Evolutionary conservation across 495 filamentous ascomycete species (phyloP).

Genomic region (Neurospora sp.): DNA sequence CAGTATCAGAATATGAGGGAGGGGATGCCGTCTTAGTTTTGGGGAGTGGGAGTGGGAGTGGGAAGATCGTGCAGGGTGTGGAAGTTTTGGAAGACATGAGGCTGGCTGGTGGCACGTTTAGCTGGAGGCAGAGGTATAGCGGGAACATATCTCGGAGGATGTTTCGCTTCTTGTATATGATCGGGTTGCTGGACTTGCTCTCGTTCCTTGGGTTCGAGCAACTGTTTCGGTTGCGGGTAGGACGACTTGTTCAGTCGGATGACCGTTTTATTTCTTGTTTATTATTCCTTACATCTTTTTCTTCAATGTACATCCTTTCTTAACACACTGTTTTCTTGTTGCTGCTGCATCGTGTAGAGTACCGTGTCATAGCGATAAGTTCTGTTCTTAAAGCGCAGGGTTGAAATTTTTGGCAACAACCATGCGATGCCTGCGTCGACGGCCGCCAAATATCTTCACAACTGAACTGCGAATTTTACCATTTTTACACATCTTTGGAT

Average conservation of each 20-base stretch:
- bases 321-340: no score
- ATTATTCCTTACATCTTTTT: no score
- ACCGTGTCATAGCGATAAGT: background rate
- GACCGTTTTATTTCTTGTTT: background rate
- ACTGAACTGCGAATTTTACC: no score
- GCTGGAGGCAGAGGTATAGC: background rate
- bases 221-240: background rate
- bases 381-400: background rate
- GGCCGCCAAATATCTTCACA: no score
- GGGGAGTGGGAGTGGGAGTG: background rate
- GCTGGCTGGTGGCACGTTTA: background rate
- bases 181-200: background rate
- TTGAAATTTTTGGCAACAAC: background rate
- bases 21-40: conserved; percentile 2
- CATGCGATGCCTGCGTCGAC: no score
- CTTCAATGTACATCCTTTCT: no score
- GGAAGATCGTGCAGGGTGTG: no score
- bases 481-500: no score
- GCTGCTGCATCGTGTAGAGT: background rate
- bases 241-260: background rate
- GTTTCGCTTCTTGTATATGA: background rate
- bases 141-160: background rate
- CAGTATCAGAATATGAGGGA: conserved; percentile 30
- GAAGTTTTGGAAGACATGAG: background rate
- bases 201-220: background rate